phyloP scores from a whole-genome alignment of 2,329 filamentous ascomycete species.

The Chalaropsis thielavioides region DNA sequence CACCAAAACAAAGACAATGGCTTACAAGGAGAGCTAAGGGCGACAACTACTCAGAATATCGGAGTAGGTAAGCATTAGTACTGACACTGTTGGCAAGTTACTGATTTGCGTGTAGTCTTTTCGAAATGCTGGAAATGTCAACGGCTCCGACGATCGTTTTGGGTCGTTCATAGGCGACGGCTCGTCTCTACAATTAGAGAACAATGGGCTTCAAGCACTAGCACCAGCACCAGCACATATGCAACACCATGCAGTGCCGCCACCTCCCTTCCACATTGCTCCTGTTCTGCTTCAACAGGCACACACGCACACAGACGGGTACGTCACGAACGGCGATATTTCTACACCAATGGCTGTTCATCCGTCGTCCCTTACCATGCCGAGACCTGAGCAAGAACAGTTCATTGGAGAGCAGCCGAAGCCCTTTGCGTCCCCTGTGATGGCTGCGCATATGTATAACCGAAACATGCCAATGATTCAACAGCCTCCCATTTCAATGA shows the following conservation, averaged over 20 bases:
- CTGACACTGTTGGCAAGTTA: not conserved
- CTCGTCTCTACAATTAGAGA: not conserved
- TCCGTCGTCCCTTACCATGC: not conserved
- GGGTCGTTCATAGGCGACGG: conserved; percentile 2
- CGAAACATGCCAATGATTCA: conserved; percentile 17
- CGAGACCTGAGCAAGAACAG: not conserved
- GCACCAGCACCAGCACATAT: not conserved
- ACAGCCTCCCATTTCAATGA: conserved; percentile 14
- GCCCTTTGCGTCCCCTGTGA: conserved; percentile 10
- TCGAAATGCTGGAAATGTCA: not conserved
- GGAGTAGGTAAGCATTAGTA: not conserved
- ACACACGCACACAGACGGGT: not conserved
- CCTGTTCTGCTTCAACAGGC: not conserved
- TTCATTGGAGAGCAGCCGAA: not conserved
- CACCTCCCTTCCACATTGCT: not conserved
- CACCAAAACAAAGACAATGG: conserved; percentile 30
- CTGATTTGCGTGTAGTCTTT: not conserved
- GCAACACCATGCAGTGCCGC: not conserved
- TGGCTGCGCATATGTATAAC: conserved; percentile 11
- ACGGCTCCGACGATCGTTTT: not conserved
- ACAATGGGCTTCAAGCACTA: not conserved
- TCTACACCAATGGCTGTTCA: not conserved
- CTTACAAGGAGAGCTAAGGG: conserved; percentile 23
- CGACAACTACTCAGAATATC: not conserved
- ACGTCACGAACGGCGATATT: not conserved